Evolutionary conservation across 495 filamentous ascomycete species (phyloP).

Genomic region (Penicillium argentinense): DNA sequence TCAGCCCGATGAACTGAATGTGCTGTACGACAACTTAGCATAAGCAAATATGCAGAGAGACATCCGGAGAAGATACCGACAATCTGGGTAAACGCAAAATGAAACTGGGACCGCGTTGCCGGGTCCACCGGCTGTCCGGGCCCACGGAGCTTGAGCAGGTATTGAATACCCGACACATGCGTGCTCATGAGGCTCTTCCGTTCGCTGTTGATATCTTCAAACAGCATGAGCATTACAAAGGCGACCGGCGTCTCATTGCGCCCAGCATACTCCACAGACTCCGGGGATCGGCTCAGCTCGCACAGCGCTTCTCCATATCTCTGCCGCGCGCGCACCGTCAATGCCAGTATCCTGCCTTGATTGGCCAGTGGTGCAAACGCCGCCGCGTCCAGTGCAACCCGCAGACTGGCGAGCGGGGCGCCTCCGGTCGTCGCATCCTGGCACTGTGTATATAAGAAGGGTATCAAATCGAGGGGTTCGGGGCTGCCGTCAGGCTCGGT

Average conservation of each 20-base stretch:
- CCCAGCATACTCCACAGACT: conserved; percentile 3
- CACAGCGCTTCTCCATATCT: conserved; percentile 13
- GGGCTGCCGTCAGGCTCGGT: conserved; percentile 9
- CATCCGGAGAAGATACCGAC: no score
- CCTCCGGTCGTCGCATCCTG: conserved; percentile 6
- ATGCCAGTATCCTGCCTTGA: conserved; percentile 2
- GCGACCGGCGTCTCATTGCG: conserved; percentile 14
- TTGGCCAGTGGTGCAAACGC: conserved; percentile 11
- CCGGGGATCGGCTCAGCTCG: conserved; percentile 4
- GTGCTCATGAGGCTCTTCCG: conserved; percentile 18
- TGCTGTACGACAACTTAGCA: conserved; percentile 6
- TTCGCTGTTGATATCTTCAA: conserved; percentile 15
- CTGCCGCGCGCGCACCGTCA: conserved; percentile 4
- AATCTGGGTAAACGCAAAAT: conserved; percentile 20
- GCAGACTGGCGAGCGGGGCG: conserved; percentile 5
- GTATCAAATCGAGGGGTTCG: conserved; percentile 14
- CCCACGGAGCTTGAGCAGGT: conserved; percentile 11
- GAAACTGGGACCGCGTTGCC: conserved; percentile 14
- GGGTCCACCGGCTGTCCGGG: conserved; percentile 6
- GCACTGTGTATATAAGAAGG: conserved; percentile 14
- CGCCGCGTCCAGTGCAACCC: conserved; percentile 15
- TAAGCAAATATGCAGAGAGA: not conserved
- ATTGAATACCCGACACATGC: conserved; percentile 12
- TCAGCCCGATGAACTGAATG: conserved; percentile 15
- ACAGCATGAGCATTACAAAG: conserved; percentile 14